Conservation (phyloP, 805 yeast species). For the Candida incommunis region DNA sequence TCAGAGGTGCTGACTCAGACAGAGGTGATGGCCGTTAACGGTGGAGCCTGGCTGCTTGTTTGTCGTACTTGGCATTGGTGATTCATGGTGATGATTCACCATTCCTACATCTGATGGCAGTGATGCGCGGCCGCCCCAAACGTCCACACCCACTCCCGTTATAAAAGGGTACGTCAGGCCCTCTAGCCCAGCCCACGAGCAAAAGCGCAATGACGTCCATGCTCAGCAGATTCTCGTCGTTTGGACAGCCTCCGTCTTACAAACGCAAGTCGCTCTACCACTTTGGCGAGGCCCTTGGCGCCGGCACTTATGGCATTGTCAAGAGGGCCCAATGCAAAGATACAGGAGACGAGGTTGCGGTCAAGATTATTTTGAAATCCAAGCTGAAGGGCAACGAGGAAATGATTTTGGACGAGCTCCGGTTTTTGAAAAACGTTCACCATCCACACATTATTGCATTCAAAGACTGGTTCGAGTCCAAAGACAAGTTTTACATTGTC, state of each 20-base stretch:
- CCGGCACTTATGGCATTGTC: constrained; percentile 91
- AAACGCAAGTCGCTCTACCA: constrained; percentile 53
- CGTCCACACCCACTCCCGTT: no score
- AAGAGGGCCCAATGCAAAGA: constrained; percentile 47
- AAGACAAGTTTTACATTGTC: constrained; percentile 83
- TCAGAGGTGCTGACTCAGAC: no score
- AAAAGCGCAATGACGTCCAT: no score
- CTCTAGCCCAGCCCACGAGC: no score
- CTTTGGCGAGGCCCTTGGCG: constrained; percentile 78
- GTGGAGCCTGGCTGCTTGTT: no score
- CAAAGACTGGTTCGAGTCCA: constrained; percentile 85
- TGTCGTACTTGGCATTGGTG: no score
- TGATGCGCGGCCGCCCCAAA: no score
- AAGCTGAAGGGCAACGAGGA: constrained; percentile 68
- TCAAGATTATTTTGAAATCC: constrained; percentile 77
- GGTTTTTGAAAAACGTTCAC: constrained; percentile 46
- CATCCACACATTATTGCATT: constrained; percentile 87
- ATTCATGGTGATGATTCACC: no score
- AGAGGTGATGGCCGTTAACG: no score
- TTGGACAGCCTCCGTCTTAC: constrained; percentile 61
- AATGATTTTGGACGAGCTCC: constrained; percentile 66
- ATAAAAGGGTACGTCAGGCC: no score
- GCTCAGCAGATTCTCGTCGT: no score
- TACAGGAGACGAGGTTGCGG: constrained; percentile 64
- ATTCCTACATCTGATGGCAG: no score